Base-by-base conservation (phyloP, 1,284 basidiomycete genomes). In the Pseudomicrostroma phylloplanum region DNA sequence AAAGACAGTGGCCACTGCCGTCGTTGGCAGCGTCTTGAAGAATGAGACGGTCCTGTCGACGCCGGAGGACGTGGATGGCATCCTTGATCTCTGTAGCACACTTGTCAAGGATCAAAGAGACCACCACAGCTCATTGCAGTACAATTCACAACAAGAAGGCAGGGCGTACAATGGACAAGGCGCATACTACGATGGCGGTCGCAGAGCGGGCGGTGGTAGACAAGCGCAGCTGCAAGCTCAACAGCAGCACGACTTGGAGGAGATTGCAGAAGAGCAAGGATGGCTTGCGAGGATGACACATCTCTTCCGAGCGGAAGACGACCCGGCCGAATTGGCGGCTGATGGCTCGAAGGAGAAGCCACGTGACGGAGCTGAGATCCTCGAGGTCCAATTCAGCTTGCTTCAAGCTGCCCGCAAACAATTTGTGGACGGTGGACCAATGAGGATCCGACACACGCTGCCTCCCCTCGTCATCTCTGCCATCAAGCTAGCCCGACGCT, bases 201-300 rank as follows among this genome's bases (percentile, higher is more conserved):
- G 66, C 21, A 60, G 66, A 19, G 66, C 64, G 56, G 61, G 65
- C 40, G 58, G 59, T 1, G 69, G 66, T 17, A 19, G 41, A 41
- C 43, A 48, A 21, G 43, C 43, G 6, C 43, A 48, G 17, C 43
- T 48, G 12, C 43, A 48, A 21, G 43, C 43, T 13, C 43, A 48
- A 13, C 43, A 48, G 61, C 69, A 71, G 55, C 68, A 69, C 63
- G 73, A 71, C 39, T 59, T 72, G 59, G 76, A 78, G 55, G 77
- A 77, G 64, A 66, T 78, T 64, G 69, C 68, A 19, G 76, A 76
- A 56, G 71, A 77, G 63, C 77, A 79, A 51, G 77, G 77, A 4
- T 69, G 70, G 70, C 68, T 79, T 13, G 77, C 77, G 15, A 59
- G 77, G 15, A 65, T 77, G 63, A 71, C 76, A 46, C 77, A 79